Evolutionary conservation across 306 rosid species (phyloP), one percentile per base, ranked within the genome.

Genomic region (Alnus glutinosa): DNA sequence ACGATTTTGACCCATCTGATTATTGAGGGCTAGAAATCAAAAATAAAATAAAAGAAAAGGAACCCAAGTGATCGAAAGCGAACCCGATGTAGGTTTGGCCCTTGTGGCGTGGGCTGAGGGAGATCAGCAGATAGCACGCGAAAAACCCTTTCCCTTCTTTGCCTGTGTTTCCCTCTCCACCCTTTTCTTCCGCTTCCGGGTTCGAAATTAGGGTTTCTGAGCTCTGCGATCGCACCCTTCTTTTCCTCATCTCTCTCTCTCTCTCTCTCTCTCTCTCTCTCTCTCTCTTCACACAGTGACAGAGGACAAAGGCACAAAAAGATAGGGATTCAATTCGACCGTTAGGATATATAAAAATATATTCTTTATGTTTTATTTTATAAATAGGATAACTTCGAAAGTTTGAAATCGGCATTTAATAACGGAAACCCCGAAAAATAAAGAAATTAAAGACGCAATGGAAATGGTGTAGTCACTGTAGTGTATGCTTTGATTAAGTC

Each of bases 1-100:
- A 81, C 9, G 46, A 39, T 0, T 14, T 11, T 15, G 19, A 57
- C 28, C 71, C 19, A 75, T 9, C 11, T 15, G 82, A 83, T 66
- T 55, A 71, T 54, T 78, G 83, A 74, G 78, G 61, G 42, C n/a
- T 19, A 79, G 51, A 76, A 23, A 28, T 49, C 4, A 15, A 18
- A 48, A 48, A 10, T 44, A 37, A 14, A 36, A 36, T 36, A 54
- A 11, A 10, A 42, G 30, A 52, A 14, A 23, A 11, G 18, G 70
- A 71, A 32, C 36, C 28, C 62, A 78, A 49, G 4, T 8, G 67
- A 30, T 1, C 4, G 55, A 36, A 19, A 54, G 68, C 16, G 13
- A 68, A 93, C 98, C 98, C 99, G 70, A 95, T 95, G 81, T 95
- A 95, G 54, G 97, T 93, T 58, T 93, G 96, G 82, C 97, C 94